Percentiles rank a stretch among this genome's conserved stretches.
phyloP scores from a whole-genome alignment of 441 rosid species.

The Mallotus japonicus region DNA sequence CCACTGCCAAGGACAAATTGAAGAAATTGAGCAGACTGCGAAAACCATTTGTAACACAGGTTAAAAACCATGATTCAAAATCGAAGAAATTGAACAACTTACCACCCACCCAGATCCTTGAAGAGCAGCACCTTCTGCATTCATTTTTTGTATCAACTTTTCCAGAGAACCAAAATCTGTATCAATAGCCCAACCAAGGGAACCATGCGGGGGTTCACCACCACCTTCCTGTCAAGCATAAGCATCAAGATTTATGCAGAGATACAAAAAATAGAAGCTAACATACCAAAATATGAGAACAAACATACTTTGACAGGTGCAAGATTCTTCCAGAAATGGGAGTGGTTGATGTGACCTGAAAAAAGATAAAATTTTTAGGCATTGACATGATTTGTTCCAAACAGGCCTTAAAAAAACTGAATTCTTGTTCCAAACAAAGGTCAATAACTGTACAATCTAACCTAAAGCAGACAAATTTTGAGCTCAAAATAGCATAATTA shows the following conservation, averaged over 20 bases:
- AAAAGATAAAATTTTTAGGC: not conserved
- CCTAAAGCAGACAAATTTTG: not conserved
- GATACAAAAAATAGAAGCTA: not conserved
- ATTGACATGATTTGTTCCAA: too few species aligned
- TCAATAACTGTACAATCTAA: too few species aligned
- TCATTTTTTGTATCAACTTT: slow-evolving; percentile 69
- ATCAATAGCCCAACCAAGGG: slow-evolving; percentile 77
- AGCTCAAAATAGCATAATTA: not conserved
- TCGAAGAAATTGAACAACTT: slow-evolving; percentile 27
- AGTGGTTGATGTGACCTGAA: slow-evolving; percentile 92
- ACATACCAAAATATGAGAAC: not conserved
- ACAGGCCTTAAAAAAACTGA: too few species aligned
- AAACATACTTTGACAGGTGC: slow-evolving; percentile 62
- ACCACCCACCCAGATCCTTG: slow-evolving; percentile 99
- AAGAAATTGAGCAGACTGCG: not conserved
- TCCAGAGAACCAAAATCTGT: slow-evolving; percentile 77
- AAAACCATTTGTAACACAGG: not conserved
- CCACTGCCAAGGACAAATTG: slow-evolving; percentile 48
- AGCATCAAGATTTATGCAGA: not conserved
- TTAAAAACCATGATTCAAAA: not conserved
- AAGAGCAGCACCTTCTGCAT: slow-evolving; percentile 83
- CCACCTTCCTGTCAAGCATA: slow-evolving; percentile 72
- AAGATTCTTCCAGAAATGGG: slow-evolving; percentile 92
- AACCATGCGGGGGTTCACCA: slow-evolving; percentile 80
- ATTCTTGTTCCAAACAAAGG: too few species aligned